These are phyloP conservation scores for Tricholoma sp. DNA, from an alignment of 768 basidiomycete genomes.

Conservation along the genomic window DNA sequence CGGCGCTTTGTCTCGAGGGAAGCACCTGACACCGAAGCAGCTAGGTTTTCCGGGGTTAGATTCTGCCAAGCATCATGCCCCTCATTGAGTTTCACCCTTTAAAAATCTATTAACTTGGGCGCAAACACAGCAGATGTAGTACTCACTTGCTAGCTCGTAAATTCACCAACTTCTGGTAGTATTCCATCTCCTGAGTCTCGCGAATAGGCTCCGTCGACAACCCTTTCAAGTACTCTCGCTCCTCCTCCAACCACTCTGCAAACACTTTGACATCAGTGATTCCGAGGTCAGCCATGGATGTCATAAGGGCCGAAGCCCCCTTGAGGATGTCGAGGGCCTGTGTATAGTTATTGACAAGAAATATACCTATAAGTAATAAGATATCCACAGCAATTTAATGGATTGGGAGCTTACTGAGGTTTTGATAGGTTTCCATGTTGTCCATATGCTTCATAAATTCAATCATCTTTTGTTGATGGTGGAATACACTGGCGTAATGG, in stretches of 20 bases:
- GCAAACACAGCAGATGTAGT: background rate
- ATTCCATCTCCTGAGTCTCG: background rate
- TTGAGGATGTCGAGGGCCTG: background rate
- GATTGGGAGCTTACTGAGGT: slow-evolving; percentile 1
- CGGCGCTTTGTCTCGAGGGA: background rate
- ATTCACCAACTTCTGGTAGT: background rate
- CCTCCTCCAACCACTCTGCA: background rate
- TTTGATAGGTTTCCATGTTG: slow-evolving; percentile 4
- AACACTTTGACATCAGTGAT: background rate
- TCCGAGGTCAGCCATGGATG: background rate
- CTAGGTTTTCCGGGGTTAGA: background rate
- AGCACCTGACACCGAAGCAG: background rate
- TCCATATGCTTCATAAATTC: slow-evolving; percentile 8
- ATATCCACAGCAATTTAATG: background rate
- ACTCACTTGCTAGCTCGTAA: background rate
- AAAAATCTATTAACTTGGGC: background rate
- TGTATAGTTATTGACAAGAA: background rate
- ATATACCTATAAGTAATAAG: background rate
- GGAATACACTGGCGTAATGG: slow-evolving; percentile 15
- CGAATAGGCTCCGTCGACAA: slow-evolving; percentile 1
- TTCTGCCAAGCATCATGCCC: background rate
- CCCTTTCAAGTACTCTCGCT: background rate
- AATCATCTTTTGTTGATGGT: slow-evolving; percentile 19
- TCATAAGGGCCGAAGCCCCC: background rate
- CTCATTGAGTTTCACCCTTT: background rate